Evolutionary conservation across 2,329 filamentous ascomycete species (phyloP).

Genomic region (Aureobasidium sp.): DNA sequence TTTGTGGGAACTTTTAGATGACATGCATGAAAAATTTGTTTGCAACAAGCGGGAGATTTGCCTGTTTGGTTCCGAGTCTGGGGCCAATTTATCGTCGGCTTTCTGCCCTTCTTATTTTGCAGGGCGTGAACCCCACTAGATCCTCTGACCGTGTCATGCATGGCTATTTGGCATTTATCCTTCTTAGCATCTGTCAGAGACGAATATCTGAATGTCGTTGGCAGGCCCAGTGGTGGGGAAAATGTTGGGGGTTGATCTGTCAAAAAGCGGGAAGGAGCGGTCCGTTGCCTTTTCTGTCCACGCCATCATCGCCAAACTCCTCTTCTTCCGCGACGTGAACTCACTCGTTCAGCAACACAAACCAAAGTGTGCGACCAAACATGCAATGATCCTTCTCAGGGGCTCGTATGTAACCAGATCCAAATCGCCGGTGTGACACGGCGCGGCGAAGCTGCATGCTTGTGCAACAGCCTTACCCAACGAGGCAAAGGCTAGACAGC

Average conservation of each 20-base stretch:
- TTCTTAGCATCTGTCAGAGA: background rate
- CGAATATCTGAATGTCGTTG: background rate
- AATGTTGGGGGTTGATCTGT: background rate
- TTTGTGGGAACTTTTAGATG: constrained; percentile 2
- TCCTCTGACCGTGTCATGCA: background rate
- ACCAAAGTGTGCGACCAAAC: background rate
- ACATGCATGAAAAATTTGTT: background rate
- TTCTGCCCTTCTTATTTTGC: background rate
- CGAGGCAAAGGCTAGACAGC: background rate
- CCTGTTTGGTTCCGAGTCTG: background rate
- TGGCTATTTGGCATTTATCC: background rate
- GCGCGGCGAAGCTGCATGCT: constrained; percentile 6
- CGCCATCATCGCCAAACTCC: background rate
- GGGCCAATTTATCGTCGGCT: background rate
- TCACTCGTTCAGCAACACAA: background rate
- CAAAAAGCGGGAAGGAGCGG: constrained; percentile 6
- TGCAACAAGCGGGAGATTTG: background rate
- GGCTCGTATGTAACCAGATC: background rate
- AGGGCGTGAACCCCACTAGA: too few species aligned
- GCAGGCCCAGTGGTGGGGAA: background rate
- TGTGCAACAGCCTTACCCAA: constrained; percentile 10
- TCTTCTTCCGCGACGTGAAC: background rate
- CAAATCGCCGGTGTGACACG: constrained; percentile 5
- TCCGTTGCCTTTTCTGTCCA: background rate
- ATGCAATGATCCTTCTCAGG: constrained; percentile 6